Evolutionary conservation across 1,284 basidiomycete species (phyloP).

Genomic region (Malassezia dermatis): DNA sequence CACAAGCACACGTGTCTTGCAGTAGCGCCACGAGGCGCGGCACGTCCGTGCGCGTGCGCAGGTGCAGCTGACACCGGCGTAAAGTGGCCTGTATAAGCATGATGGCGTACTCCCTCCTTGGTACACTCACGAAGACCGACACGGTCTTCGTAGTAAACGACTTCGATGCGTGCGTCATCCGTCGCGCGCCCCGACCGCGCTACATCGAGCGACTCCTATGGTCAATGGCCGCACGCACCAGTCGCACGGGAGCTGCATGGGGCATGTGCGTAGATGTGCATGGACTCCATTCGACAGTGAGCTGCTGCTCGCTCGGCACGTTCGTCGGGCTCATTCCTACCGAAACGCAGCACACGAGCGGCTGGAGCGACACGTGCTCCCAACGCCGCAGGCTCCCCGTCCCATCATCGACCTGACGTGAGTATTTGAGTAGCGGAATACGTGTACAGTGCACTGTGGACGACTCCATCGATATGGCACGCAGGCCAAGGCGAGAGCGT

Average conservation of each 20-base stretch:
- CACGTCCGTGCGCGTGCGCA: neutral
- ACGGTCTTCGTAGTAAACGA: conserved; percentile 2
- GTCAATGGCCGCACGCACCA: neutral
- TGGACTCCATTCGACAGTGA: neutral
- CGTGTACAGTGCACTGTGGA: neutral
- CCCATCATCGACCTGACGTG: neutral
- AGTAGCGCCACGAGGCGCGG: neutral
- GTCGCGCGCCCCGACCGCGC: neutral
- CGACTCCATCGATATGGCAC: neutral
- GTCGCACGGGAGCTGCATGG: neutral
- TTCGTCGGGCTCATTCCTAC: neutral
- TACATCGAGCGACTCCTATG: conserved; percentile 8
- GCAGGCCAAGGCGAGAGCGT: too few relatives aligned
- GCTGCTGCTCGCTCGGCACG: neutral
- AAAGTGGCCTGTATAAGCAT: neutral
- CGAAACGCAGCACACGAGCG: conserved; percentile 6
- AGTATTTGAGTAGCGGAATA: neutral
- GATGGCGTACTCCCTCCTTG: neutral
- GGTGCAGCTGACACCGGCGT: conserved; percentile 13
- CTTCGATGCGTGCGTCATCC: neutral
- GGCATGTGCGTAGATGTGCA: neutral
- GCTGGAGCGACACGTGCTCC: conserved; percentile 14
- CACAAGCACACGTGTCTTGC: conserved; percentile 12
- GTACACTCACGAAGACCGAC: conserved; percentile 2
- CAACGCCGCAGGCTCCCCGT: neutral